Conservation (phyloP, 1,139 yeast genomes). For the Geotrichum carabidarum region DNA sequence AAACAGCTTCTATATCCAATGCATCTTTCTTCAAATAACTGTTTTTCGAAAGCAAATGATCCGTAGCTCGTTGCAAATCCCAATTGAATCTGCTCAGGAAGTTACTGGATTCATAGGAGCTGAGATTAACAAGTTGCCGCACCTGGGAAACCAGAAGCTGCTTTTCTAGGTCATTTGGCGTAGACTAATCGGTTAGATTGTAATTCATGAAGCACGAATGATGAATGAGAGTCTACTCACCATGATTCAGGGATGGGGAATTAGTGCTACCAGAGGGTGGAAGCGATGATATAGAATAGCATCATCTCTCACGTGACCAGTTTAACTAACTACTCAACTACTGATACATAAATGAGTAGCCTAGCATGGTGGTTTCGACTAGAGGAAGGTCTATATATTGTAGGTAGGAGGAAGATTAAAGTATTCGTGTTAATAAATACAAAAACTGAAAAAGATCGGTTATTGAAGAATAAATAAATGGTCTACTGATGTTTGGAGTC, state of each 20-base stretch:
- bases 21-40: slow-evolving; percentile 5
- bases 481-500: slow-evolving; percentile 23
- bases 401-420: too few relatives aligned
- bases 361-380: too few relatives aligned
- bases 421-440: too few relatives aligned
- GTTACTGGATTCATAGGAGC: slow-evolving; percentile 6
- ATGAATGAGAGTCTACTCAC: neutral
- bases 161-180: slow-evolving; percentile 8
- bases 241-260: slow-evolving; percentile 2
- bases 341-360: too few relatives aligned
- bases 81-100: slow-evolving; percentile 17
- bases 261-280: too few relatives aligned
- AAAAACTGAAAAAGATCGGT: too few relatives aligned
- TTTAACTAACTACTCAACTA: too few relatives aligned
- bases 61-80: slow-evolving; percentile 22
- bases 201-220: neutral
- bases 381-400: too few relatives aligned
- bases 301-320: too few relatives aligned
- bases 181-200: slow-evolving; percentile 1
- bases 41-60: slow-evolving; percentile 7
- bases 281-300: neutral
- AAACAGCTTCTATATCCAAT: slow-evolving; percentile 21
- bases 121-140: neutral
- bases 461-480: too few relatives aligned
- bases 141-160: slow-evolving; percentile 9